A percentile compares a stretch with the other conserved stretches of the same genome.
Evolutionary conservation across 2,329 filamentous ascomycete species (phyloP).

Genomic region (Dissoconium aciculare): DNA sequence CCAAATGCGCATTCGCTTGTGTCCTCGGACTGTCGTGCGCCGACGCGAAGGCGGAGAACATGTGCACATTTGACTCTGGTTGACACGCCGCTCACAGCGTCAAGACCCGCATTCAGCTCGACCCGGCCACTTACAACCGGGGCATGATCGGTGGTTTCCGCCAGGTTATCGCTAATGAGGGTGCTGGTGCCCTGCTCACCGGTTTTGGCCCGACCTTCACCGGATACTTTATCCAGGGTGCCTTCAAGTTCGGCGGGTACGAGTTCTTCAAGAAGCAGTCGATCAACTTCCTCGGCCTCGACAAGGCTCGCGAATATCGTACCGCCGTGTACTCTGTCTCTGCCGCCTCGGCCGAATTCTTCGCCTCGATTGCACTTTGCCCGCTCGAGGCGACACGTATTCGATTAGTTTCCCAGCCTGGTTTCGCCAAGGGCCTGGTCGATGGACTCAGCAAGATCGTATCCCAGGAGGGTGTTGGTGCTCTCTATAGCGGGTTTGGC

Average conservation of each 20-base stretch:
- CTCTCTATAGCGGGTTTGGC: conserved; percentile 83
- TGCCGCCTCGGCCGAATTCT: conserved; percentile 44
- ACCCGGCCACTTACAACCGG: conserved; percentile 70
- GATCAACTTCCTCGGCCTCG: conserved; percentile 61
- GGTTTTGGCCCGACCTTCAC: conserved; percentile 69
- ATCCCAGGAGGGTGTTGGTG: conserved; percentile 66
- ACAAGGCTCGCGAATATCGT: conserved; percentile 58
- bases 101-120: conserved; percentile 86
- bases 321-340: conserved; percentile 59
- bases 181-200: conserved; percentile 66
- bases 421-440: conserved; percentile 66
- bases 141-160: conserved; percentile 71
- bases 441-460: conserved; percentile 71
- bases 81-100: conserved; percentile 56
- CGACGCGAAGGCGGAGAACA: no score
- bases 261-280: conserved; percentile 86
- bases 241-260: conserved; percentile 83
- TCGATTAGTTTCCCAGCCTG: conserved; percentile 76
- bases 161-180: conserved; percentile 67
- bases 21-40: neutral
- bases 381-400: conserved; percentile 85
- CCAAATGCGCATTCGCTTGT: no score
- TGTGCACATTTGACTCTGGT: no score
- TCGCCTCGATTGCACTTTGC: conserved; percentile 56
- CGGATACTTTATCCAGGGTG: conserved; percentile 81